phyloP scores from a whole-genome alignment of 2,329 filamentous ascomycete genomes.

The Neophaeococcomyces aloes region DNA sequence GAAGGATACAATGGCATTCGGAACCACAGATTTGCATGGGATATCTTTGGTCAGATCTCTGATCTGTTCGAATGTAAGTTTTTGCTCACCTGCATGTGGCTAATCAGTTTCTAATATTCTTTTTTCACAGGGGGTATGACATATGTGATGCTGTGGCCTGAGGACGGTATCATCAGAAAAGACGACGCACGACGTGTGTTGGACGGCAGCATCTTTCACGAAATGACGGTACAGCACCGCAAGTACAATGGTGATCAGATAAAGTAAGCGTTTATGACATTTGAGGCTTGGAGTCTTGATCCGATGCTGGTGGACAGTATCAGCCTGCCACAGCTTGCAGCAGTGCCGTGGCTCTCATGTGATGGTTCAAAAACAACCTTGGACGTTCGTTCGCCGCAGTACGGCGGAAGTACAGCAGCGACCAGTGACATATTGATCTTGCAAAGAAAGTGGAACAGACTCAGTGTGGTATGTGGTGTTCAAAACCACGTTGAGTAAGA shows the following conservation, averaged over 20 bases:
- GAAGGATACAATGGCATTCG: conserved; percentile 31
- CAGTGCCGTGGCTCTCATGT: too few species aligned
- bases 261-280: too few species aligned
- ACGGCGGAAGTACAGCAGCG: too few species aligned
- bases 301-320: too few species aligned
- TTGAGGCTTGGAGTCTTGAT: too few species aligned
- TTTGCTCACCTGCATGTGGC: neutral
- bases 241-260: neutral
- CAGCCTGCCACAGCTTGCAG: too few species aligned
- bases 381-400: too few species aligned
- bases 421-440: too few species aligned
- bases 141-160: conserved; percentile 25
- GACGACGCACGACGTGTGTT: conserved; percentile 24
- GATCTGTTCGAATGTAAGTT: conserved; percentile 34
- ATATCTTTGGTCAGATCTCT: conserved; percentile 38
- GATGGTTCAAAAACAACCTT: too few species aligned
- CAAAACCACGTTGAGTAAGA: too few species aligned
- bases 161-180: conserved; percentile 24
- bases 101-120: neutral
- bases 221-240: conserved; percentile 6
- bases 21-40: conserved; percentile 30
- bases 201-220: conserved; percentile 21
- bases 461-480: too few species aligned
- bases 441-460: too few species aligned
- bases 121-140: conserved; percentile 19